phyloP scores from a whole-genome alignment of 179 eudicot species.

The Sideroxylon spinosum region DNA sequence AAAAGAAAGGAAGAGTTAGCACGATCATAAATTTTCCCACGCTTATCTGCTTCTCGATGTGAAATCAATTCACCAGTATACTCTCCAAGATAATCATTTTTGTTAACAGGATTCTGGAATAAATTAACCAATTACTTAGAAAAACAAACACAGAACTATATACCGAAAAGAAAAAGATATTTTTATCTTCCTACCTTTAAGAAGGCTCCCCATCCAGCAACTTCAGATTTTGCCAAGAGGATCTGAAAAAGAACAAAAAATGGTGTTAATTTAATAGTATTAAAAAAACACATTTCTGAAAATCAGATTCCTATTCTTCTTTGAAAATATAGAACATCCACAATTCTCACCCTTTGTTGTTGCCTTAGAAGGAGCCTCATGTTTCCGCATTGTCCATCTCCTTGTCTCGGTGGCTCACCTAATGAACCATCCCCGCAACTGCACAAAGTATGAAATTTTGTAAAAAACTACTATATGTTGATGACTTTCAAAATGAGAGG shows the following conservation, averaged over 20 bases:
- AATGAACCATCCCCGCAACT: conserved; percentile 89
- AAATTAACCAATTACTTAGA: conserved; percentile 13
- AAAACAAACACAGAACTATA: conserved; percentile 1
- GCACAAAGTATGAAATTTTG: conserved; percentile 21
- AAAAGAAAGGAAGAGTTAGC: conserved; percentile 93
- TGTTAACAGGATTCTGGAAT: conserved; percentile 80
- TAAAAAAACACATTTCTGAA: conserved; percentile 2
- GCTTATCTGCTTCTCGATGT: conserved; percentile 95
- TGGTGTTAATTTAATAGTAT: neutral
- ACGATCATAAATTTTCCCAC: conserved; percentile 90
- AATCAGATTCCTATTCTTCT: neutral
- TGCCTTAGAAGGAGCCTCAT: conserved; percentile 93
- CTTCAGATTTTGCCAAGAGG: conserved; percentile 81
- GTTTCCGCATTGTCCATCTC: conserved; percentile 96
- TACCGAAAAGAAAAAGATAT: neutral
- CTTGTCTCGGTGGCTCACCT: conserved; percentile 84
- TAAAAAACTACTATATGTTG: neutral
- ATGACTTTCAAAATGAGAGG: neutral
- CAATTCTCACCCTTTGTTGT: conserved; percentile 53
- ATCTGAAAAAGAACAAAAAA: conserved; percentile 40
- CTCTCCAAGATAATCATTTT: conserved; percentile 95
- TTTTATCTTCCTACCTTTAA: conserved; percentile 54
- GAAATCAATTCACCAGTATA: conserved; percentile 95
- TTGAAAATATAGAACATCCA: neutral
- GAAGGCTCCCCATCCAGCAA: conserved; percentile 99